Evolutionary conservation across 2,329 filamentous ascomycete species (phyloP).

Genomic region (Monosporascus ibericus): DNA sequence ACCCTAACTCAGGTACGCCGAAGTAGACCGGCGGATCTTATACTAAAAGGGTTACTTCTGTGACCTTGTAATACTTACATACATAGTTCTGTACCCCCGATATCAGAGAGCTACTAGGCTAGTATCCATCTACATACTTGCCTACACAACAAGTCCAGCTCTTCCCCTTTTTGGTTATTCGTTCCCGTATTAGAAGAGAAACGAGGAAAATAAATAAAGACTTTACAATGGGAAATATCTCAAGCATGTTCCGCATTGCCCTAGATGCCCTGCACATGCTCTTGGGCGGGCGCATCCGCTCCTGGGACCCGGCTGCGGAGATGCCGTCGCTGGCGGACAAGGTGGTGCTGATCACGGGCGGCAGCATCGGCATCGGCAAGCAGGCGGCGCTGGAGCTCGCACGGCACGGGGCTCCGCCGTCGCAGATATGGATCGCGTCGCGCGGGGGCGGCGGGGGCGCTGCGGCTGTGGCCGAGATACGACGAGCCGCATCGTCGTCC

Average conservation of each 20-base stretch:
- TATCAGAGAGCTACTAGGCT: too few species aligned
- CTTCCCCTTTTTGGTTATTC: too few species aligned
- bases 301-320: constrained; percentile 6
- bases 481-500: constrained; percentile 12
- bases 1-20: too few species aligned
- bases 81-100: too few species aligned
- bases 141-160: too few species aligned
- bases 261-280: not conserved
- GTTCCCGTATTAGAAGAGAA: too few species aligned
- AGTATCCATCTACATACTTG: too few species aligned
- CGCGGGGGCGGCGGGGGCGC: constrained; percentile 22
- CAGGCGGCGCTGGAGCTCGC: constrained; percentile 31
- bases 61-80: too few species aligned
- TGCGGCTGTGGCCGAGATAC: constrained; percentile 17
- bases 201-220: too few species aligned
- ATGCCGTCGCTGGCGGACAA: constrained; percentile 28
- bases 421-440: constrained; percentile 13
- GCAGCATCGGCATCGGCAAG: constrained; percentile 32
- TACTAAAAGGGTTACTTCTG: too few species aligned
- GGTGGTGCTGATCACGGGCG: constrained; percentile 31
- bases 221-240: not conserved
- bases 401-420: constrained; percentile 20
- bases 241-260: not conserved
- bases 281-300: not conserved
- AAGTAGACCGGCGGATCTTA: too few species aligned